Conservation (phyloP, 2,329 filamentous ascomycete species). For the Botrytis squamosa region DNA sequence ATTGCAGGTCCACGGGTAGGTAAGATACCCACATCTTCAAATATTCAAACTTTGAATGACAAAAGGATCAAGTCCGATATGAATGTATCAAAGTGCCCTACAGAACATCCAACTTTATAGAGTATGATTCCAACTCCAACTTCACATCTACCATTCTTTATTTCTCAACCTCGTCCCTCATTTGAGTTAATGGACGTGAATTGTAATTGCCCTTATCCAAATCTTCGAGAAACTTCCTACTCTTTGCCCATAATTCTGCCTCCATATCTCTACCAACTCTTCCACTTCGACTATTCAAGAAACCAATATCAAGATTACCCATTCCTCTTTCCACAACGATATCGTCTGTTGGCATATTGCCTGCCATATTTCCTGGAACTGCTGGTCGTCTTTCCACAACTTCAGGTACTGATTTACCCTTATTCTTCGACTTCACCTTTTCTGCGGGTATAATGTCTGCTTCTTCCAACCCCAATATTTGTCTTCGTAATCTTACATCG, state of each 20-base stretch:
- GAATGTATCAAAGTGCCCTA: neutral
- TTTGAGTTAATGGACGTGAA: conserved; percentile 18
- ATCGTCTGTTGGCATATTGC: conserved; percentile 22
- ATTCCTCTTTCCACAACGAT: conserved; percentile 46
- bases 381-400: conserved; percentile 1
- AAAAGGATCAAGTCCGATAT: neutral
- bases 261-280: conserved; percentile 83
- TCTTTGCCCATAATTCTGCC: conserved; percentile 70
- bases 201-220: conserved; percentile 31
- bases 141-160: neutral
- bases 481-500: conserved; percentile 70
- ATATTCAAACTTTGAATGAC: neutral
- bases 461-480: conserved; percentile 79
- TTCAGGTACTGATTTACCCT: conserved; percentile 15
- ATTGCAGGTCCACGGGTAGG: neutral
- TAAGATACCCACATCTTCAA: neutral
- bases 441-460: conserved; percentile 64
- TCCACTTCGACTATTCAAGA: conserved; percentile 82
- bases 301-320: conserved; percentile 73
- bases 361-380: conserved; percentile 5
- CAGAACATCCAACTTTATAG: too few species aligned
- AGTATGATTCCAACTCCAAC: neutral
- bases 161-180: conserved; percentile 19
- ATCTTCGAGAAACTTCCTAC: conserved; percentile 53
- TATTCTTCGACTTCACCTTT: conserved; percentile 32